Conservation (phyloP, 2,329 filamentous ascomycete species). For the Lecanoromycetidae sp. region DNA sequence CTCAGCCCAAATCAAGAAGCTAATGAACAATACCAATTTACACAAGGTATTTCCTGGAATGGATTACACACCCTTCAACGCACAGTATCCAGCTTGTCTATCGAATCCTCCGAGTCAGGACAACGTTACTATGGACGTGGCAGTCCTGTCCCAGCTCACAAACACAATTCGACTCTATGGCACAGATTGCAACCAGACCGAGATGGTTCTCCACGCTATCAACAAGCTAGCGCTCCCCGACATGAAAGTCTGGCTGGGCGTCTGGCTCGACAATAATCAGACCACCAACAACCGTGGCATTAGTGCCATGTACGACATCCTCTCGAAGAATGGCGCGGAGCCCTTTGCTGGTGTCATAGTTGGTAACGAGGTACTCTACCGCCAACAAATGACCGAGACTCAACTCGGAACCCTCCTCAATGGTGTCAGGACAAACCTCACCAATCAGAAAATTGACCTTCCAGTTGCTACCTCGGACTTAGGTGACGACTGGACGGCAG, state of each 20-base stretch:
- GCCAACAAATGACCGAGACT: constrained; percentile 52
- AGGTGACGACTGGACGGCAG: constrained; percentile 70
- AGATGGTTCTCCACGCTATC: constrained; percentile 81
- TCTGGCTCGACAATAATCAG: constrained; percentile 75
- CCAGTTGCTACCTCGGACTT: constrained; percentile 81
- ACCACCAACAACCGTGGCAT: constrained; percentile 80
- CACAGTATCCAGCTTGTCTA: constrained; percentile 77
- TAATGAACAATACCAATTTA: constrained; percentile 68
- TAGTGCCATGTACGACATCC: constrained; percentile 67
- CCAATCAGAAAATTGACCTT: constrained; percentile 51
- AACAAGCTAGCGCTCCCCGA: constrained; percentile 56
- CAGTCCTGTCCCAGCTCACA: constrained; percentile 79
- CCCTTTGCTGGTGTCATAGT: constrained; percentile 42
- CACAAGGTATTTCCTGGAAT: constrained; percentile 93
- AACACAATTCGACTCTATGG: constrained; percentile 82
- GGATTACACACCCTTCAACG: constrained; percentile 86
- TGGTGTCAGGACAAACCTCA: constrained; percentile 61
- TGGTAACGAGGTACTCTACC: constrained; percentile 52
- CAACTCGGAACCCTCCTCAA: constrained; percentile 53
- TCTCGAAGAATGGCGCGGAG: constrained; percentile 53
- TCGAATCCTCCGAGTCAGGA: constrained; percentile 73
- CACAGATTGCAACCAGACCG: constrained; percentile 93
- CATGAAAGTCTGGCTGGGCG: constrained; percentile 86
- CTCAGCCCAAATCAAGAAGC: constrained; percentile 64
- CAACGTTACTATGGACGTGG: constrained; percentile 83